These are phyloP conservation scores for Trichoderma semiorbis DNA, from an alignment of 2,329 filamentous ascomycete genomes.

Conservation along the genomic window DNA sequence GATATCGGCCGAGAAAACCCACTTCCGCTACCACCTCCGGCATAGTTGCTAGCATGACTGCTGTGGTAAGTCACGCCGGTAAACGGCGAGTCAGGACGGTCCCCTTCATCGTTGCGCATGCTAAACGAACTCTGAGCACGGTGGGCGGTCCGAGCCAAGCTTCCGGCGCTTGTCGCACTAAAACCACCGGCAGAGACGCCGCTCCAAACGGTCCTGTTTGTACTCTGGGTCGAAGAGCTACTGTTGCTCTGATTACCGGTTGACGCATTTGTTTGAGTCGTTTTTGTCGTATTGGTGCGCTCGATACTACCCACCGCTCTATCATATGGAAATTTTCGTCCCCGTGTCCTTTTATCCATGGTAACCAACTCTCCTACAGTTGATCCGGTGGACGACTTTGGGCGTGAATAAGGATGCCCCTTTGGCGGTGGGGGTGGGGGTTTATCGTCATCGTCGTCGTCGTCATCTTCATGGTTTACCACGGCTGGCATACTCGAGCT, in stretches of 20 bases:
- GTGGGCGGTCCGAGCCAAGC: slow-evolving; percentile 73
- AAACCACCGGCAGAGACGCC: slow-evolving; percentile 85
- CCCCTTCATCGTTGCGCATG: slow-evolving; percentile 52
- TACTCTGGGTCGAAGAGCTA: slow-evolving; percentile 73
- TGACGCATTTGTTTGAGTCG: slow-evolving; percentile 75
- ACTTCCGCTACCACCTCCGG: slow-evolving; percentile 3
- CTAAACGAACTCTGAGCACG: slow-evolving; percentile 64
- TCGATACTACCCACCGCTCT: slow-evolving; percentile 65
- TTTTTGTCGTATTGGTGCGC: slow-evolving; percentile 85
- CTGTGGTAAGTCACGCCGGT: slow-evolving; percentile 88
- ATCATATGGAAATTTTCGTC: slow-evolving; percentile 76
- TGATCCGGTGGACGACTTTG: slow-evolving; percentile 58
- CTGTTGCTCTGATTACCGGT: slow-evolving; percentile 67
- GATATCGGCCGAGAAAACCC: slow-evolving; percentile 56
- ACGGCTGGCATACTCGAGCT: slow-evolving; percentile 42
- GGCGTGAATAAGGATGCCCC: slow-evolving; percentile 47
- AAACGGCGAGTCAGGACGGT: slow-evolving; percentile 61
- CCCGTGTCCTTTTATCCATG: slow-evolving; percentile 50
- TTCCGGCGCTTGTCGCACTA: slow-evolving; percentile 93
- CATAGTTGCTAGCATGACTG: slow-evolving; percentile 66
- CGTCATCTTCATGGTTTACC: slow-evolving; percentile 44
- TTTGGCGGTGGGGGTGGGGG: slow-evolving; percentile 64
- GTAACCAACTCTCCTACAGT: slow-evolving; percentile 43
- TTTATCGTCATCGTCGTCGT: slow-evolving; percentile 46
- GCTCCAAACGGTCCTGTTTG: slow-evolving; percentile 87